These are phyloP conservation scores for Hyaloscypha variabilis DNA, from an alignment of 495 filamentous ascomycete genomes.

Conservation along the genomic window DNA sequence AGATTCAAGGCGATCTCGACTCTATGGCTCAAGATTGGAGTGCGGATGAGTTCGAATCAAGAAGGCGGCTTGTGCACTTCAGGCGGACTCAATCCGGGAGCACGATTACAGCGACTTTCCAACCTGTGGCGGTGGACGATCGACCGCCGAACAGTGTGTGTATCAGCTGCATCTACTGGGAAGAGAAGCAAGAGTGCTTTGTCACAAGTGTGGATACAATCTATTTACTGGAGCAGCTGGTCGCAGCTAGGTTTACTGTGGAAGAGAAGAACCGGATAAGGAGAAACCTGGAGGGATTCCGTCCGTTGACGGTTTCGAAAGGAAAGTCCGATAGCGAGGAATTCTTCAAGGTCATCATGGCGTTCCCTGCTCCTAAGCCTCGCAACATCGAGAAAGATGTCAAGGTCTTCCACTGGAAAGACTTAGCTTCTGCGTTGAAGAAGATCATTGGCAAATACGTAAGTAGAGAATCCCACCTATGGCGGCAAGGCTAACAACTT, in stretches of 20 bases:
- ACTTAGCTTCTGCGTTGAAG: slow-evolving; percentile 77
- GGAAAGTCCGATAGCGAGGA: slow-evolving; percentile 87
- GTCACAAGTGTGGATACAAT: slow-evolving; percentile 98
- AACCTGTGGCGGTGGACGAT: slow-evolving; percentile 68
- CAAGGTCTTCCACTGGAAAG: slow-evolving; percentile 96
- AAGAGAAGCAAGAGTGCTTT: slow-evolving; percentile 83
- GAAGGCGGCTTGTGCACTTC: slow-evolving; percentile 85
- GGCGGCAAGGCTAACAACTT: slow-evolving; percentile 17
- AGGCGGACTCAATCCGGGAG: slow-evolving; percentile 74
- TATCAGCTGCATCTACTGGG: slow-evolving; percentile 93
- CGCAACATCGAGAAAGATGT: slow-evolving; percentile 98
- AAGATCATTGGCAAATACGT: slow-evolving; percentile 99
- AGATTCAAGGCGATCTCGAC: slow-evolving; percentile 82
- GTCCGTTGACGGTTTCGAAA: slow-evolving; percentile 89
- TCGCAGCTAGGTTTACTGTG: slow-evolving; percentile 79
- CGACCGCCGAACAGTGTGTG: slow-evolving; percentile 75
- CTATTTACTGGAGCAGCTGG: slow-evolving; percentile 83
- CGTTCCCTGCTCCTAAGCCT: slow-evolving; percentile 91
- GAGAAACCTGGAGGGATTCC: slow-evolving; percentile 90
- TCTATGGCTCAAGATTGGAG: slow-evolving; percentile 81
- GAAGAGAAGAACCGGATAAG: slow-evolving; percentile 98
- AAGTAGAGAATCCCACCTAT: slow-evolving; percentile 39
- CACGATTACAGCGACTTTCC: slow-evolving; percentile 73
- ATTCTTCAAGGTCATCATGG: slow-evolving; percentile 99
- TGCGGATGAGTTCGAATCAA: slow-evolving; percentile 72